These are phyloP conservation scores for Arthrobotrys sinensis DNA, from an alignment of 2,329 filamentous ascomycete genomes.

Conservation along the genomic window DNA sequence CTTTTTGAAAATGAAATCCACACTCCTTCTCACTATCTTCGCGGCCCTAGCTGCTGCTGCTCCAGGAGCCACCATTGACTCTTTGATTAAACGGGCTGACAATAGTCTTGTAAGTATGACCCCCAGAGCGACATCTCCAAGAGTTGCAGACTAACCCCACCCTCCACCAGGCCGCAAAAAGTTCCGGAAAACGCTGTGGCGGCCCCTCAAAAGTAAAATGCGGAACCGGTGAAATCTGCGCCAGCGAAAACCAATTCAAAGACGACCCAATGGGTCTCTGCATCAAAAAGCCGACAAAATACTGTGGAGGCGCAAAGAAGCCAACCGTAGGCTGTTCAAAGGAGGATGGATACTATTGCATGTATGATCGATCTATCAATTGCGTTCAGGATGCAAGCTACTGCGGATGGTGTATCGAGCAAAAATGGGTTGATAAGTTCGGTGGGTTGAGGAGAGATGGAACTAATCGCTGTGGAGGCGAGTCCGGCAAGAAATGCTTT, in stretches of 20 bases:
- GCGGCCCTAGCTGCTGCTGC: conserved; percentile 1
- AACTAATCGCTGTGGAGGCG: not conserved
- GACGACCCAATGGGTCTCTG: not conserved
- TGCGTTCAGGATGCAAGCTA: not conserved
- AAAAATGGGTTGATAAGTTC: conserved; percentile 1
- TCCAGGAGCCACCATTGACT: not conserved
- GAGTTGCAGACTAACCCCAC: not conserved
- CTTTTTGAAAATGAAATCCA: not conserved
- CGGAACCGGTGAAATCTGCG: not conserved
- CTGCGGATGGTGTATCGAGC: not conserved
- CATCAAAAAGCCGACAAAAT: not conserved
- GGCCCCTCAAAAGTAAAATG: not conserved
- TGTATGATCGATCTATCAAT: not conserved
- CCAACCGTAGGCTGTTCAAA: not conserved
- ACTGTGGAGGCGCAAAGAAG: not conserved
- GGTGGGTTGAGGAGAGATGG: not conserved
- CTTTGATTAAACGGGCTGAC: not conserved
- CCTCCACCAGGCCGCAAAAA: not conserved
- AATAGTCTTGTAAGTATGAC: too few relatives aligned
- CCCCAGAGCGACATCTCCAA: too few relatives aligned
- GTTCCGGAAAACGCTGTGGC: not conserved
- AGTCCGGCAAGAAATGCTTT: not conserved
- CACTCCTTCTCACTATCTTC: conserved; percentile 2
- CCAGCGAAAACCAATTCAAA: not conserved
- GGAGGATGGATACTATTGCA: not conserved